These are phyloP conservation scores for Gymnopus androsaceus DNA, from an alignment of 1,284 basidiomycete species.

Conservation along the genomic window DNA sequence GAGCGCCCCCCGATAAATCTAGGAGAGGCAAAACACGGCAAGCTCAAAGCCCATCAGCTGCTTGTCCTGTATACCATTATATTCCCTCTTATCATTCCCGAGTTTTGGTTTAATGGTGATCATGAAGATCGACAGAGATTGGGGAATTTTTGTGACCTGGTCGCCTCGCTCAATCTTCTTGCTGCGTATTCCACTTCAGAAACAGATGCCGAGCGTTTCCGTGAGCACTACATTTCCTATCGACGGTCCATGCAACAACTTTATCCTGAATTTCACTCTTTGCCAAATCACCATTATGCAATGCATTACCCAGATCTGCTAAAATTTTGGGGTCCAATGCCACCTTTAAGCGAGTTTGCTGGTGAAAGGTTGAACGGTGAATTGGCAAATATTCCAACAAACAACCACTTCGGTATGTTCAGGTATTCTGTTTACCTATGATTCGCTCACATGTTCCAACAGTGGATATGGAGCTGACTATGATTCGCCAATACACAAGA, in stretches of 20 bases:
- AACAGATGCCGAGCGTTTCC: conserved; percentile 29
- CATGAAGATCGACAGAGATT: conserved; percentile 10
- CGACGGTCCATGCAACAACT: conserved; percentile 24
- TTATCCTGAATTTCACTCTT: conserved; percentile 26
- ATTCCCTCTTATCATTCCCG: conserved; percentile 34
- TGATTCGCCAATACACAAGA: conserved; percentile 24
- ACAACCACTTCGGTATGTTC: conserved; percentile 29
- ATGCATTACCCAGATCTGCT: conserved; percentile 33
- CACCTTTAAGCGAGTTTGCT: conserved; percentile 30
- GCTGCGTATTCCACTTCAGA: conserved; percentile 28
- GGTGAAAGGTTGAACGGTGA: conserved; percentile 35
- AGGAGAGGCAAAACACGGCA: conserved; percentile 35
- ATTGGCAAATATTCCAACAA: conserved; percentile 33
- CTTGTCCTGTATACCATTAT: conserved; percentile 31
- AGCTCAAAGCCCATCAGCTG: conserved; percentile 37
- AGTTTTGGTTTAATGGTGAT: conserved; percentile 9
- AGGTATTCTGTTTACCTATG: not conserved
- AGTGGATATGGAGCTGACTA: conserved; percentile 27
- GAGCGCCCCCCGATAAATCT: conserved; percentile 34
- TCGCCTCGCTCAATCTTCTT: conserved; percentile 31
- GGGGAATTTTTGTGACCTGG: conserved; percentile 30
- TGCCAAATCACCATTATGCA: conserved; percentile 39
- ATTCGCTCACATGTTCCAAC: conserved; percentile 3
- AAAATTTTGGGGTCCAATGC: conserved; percentile 35
- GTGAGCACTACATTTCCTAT: conserved; percentile 28